Percentiles rank a stretch among this genome's conserved stretches.
These are phyloP conservation scores for Linanthus parryae DNA, from an alignment of 148 eudicot species.

Conservation along the genomic window DNA sequence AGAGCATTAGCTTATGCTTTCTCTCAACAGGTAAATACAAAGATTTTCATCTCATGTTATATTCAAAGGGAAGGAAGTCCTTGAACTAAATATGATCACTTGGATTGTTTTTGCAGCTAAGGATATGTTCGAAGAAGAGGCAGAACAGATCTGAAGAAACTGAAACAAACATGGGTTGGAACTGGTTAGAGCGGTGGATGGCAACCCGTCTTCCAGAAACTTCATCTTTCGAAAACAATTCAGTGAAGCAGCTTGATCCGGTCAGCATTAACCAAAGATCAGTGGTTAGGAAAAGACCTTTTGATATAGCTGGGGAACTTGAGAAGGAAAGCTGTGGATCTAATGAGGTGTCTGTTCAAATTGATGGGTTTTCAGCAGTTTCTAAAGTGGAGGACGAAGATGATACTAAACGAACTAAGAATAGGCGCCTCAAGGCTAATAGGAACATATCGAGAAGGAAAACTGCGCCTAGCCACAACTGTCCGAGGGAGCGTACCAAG, in stretches of 20 bases:
- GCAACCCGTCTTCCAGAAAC: slow-evolving; percentile 64
- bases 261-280: slow-evolving; percentile 20
- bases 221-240: slow-evolving; percentile 24
- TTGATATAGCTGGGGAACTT: slow-evolving; percentile 50
- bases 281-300: slow-evolving; percentile 20
- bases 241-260: slow-evolving; percentile 30
- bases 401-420: slow-evolving; percentile 11
- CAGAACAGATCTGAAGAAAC: slow-evolving; percentile 32
- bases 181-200: slow-evolving; percentile 96
- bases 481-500: slow-evolving; percentile 32
- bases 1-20: slow-evolving; percentile 88
- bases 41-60: slow-evolving; percentile 47
- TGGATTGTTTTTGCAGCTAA: slow-evolving; percentile 41
- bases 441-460: slow-evolving; percentile 40
- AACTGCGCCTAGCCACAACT: slow-evolving; percentile 32
- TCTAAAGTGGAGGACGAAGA: slow-evolving; percentile 19
- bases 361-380: slow-evolving; percentile 12
- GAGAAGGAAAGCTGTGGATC: slow-evolving; percentile 89
- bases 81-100: too few species aligned
- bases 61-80: slow-evolving; percentile 66
- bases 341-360: slow-evolving; percentile 55
- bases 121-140: slow-evolving; percentile 70
- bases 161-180: slow-evolving; percentile 63
- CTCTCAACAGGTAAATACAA: slow-evolving; percentile 64
- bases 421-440: slow-evolving; percentile 25